Percentiles rank a stretch among this genome's conserved stretches.
Conservation (phyloP, 768 basidiomycete species). For the Thelephora ganbajun region DNA sequence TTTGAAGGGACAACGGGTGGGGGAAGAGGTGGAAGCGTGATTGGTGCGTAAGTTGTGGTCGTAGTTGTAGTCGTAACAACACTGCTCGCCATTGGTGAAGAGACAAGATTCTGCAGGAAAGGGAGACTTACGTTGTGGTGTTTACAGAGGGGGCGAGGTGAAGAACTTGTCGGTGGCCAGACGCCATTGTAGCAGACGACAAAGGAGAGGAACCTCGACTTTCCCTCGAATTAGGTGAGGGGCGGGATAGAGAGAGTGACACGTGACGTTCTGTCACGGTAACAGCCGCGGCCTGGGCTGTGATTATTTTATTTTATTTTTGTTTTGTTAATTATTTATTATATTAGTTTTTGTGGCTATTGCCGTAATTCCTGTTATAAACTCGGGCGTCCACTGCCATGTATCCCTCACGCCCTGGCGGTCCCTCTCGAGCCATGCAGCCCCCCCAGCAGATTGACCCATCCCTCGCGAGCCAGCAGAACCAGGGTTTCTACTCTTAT, state of each 20-base stretch:
- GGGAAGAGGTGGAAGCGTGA: conserved; percentile 63
- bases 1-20: conserved; percentile 60
- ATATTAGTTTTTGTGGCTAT: too few species aligned
- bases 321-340: too few species aligned
- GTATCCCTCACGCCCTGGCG: conserved; percentile 12
- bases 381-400: too few species aligned
- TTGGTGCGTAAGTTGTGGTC: conserved; percentile 83
- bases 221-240: too few species aligned
- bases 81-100: conserved; percentile 22
- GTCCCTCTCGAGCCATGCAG: conserved; percentile 39
- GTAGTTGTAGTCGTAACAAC: conserved; percentile 89
- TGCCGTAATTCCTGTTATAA: too few species aligned
- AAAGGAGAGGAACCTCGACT: conserved; percentile 12
- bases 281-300: too few species aligned
- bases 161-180: conserved; percentile 49
- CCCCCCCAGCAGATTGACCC: conserved; percentile 37
- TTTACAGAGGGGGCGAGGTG: conserved; percentile 72
- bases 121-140: conserved; percentile 58
- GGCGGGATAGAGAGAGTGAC: conserved; percentile 1
- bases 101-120: not conserved
- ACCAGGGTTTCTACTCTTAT: too few species aligned
- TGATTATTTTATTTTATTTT: too few species aligned
- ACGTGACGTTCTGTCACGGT: too few species aligned
- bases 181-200: conserved; percentile 35
- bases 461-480: conserved; percentile 20